phyloP scores from a whole-genome alignment of 75 land plant species.

The Ceratopteris richardii region DNA sequence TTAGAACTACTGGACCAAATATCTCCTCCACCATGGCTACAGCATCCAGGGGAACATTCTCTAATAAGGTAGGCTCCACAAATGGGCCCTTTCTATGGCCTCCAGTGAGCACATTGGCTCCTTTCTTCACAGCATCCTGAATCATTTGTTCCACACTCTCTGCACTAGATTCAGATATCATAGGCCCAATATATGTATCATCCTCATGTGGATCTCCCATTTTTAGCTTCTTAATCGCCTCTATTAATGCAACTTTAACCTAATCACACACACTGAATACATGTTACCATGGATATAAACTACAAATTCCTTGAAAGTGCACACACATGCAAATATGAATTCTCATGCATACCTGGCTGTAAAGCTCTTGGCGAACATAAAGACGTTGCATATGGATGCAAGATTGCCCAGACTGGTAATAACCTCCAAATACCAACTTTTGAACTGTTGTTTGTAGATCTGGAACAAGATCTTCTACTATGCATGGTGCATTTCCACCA shows the following conservation, averaged over 20 bases:
- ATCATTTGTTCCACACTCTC: slow-evolving; percentile 19
- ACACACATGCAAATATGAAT: too few species aligned
- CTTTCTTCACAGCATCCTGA: slow-evolving; percentile 28
- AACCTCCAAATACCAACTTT: slow-evolving; percentile 33
- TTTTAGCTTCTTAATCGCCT: slow-evolving; percentile 28
- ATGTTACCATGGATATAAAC: neutral
- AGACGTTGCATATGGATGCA: slow-evolving; percentile 43
- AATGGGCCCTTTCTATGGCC: slow-evolving; percentile 28
- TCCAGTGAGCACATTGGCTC: slow-evolving; percentile 25
- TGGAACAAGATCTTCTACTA: slow-evolving; percentile 40
- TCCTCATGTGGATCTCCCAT: slow-evolving; percentile 38
- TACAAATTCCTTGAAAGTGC: neutral
- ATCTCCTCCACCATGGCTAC: slow-evolving; percentile 30
- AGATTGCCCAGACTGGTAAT: slow-evolving; percentile 38
- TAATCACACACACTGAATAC: neutral
- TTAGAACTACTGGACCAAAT: slow-evolving; percentile 33
- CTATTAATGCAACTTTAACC: slow-evolving; percentile 35
- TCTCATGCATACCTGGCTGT: slow-evolving; percentile 23
- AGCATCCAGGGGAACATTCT: slow-evolving; percentile 36
- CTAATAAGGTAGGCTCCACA: slow-evolving; percentile 29
- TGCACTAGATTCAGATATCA: slow-evolving; percentile 39
- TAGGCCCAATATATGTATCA: slow-evolving; percentile 34
- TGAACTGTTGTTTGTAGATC: slow-evolving; percentile 24
- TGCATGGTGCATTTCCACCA: slow-evolving; percentile 47
- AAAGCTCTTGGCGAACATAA: slow-evolving; percentile 26